Conservation (phyloP, 257 asterid species). For the Asclepias syriaca region DNA sequence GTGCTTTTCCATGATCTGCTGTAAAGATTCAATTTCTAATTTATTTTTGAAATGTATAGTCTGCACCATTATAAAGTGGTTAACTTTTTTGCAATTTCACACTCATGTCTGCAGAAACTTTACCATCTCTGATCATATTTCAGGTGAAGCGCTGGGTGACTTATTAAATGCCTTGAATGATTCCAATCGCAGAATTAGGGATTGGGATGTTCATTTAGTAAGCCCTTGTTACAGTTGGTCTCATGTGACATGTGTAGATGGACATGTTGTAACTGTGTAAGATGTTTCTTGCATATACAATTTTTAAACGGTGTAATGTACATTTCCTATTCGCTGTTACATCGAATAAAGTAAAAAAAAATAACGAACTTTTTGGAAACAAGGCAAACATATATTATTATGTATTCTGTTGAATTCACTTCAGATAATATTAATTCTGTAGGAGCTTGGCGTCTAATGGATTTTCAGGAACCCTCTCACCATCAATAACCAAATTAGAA, state of each 20-base stretch:
- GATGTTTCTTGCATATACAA: neutral
- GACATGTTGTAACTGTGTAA: conserved; percentile 67
- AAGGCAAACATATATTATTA: neutral
- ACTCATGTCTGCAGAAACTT: neutral
- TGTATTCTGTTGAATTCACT: conserved; percentile 1
- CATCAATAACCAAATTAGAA: conserved; percentile 58
- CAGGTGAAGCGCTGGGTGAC: conserved; percentile 73
- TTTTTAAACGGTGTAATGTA: neutral
- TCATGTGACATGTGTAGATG: conserved; percentile 65
- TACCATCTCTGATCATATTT: conserved; percentile 10
- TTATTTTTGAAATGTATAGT: neutral
- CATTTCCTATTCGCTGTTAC: neutral
- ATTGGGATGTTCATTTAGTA: conserved; percentile 63
- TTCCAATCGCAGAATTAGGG: conserved; percentile 40
- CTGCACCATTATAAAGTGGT: neutral
- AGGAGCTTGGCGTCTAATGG: conserved; percentile 75
- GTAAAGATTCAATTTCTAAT: neutral
- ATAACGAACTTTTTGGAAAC: neutral
- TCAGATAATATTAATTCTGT: conserved; percentile 15
- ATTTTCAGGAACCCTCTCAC: conserved; percentile 76
- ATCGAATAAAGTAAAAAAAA: neutral
- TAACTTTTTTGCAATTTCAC: neutral
- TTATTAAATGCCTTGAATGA: conserved; percentile 54
- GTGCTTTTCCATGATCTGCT: neutral
- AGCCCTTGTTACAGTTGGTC: conserved; percentile 95